Percentiles rank a stretch among this genome's conserved stretches.
phyloP scores from a whole-genome alignment of 768 basidiomycete species.

The Leccinum incarnatum region DNA sequence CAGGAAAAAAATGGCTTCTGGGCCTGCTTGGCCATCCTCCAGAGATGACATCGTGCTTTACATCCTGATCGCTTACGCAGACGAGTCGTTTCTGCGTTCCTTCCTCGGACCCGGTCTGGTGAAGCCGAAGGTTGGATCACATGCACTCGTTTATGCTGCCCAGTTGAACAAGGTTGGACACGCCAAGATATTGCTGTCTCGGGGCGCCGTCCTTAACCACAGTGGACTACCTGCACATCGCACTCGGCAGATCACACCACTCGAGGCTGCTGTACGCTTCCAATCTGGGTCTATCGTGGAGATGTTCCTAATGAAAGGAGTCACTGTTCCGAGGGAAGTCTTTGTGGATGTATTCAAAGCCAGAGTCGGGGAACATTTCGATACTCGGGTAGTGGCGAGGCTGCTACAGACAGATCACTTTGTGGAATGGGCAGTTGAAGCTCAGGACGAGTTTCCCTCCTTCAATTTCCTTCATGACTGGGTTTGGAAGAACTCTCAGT shows the following conservation, averaged over 20 bases:
- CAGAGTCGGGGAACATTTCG: not conserved
- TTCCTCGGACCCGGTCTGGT: not conserved
- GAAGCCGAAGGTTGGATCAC: not conserved
- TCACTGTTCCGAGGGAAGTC: not conserved
- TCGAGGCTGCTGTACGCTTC: not conserved
- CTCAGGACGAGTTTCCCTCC: not conserved
- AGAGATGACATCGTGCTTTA: slow-evolving; percentile 1
- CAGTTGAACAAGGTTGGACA: not conserved
- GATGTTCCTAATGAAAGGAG: not conserved
- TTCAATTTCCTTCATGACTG: not conserved
- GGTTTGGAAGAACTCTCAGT: not conserved
- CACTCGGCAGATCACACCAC: not conserved
- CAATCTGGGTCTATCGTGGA: not conserved
- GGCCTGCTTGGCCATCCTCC: not conserved
- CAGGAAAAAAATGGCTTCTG: not conserved
- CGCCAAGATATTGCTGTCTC: not conserved
- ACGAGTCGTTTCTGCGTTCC: not conserved
- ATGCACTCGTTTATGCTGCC: not conserved
- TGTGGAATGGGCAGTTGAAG: not conserved
- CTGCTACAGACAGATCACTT: not conserved
- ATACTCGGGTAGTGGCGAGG: not conserved
- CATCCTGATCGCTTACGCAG: not conserved
- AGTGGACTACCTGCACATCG: not conserved
- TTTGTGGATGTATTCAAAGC: not conserved
- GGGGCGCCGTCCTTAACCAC: not conserved